Evolutionary conservation across 257 asterid genomes (phyloP).

Genomic region (Primulina eburnea): DNA sequence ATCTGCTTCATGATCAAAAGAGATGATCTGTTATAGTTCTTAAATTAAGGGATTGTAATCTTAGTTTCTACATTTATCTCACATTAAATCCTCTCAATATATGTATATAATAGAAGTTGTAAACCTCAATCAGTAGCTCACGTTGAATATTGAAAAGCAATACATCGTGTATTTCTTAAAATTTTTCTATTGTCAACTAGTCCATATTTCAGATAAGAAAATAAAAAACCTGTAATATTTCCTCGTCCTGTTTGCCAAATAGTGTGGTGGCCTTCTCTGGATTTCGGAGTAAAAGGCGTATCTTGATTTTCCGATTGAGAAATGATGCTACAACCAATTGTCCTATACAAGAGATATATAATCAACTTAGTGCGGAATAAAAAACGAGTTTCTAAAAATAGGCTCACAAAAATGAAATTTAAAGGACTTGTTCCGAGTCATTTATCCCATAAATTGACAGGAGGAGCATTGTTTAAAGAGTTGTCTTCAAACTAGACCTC

Average conservation of each 20-base stretch:
- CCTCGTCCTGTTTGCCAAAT: slow-evolving; percentile 77
- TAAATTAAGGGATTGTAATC: no score
- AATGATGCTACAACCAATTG: slow-evolving; percentile 88
- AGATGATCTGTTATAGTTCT: no score
- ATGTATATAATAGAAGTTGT: no score
- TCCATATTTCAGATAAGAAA: slow-evolving; percentile 16
- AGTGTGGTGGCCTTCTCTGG: slow-evolving; percentile 69
- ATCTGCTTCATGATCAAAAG: no score
- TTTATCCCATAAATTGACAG: neutral
- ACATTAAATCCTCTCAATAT: no score
- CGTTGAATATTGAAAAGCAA: no score
- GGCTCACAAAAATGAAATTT: neutral
- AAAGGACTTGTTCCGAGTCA: neutral
- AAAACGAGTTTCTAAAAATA: neutral
- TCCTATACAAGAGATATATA: slow-evolving; percentile 45
- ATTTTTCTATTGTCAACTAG: neutral
- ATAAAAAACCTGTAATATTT: slow-evolving; percentile 59
- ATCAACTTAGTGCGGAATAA: neutral
- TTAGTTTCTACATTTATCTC: no score
- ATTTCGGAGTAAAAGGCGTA: slow-evolving; percentile 71
- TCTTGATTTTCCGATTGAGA: slow-evolving; percentile 59
- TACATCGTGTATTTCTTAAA: no score
- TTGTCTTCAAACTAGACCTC: no score
- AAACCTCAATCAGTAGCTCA: no score
- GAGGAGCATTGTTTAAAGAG: no score